phyloP scores from a whole-genome alignment of 805 yeast genomes.

The Lachancea fermentati region DNA sequence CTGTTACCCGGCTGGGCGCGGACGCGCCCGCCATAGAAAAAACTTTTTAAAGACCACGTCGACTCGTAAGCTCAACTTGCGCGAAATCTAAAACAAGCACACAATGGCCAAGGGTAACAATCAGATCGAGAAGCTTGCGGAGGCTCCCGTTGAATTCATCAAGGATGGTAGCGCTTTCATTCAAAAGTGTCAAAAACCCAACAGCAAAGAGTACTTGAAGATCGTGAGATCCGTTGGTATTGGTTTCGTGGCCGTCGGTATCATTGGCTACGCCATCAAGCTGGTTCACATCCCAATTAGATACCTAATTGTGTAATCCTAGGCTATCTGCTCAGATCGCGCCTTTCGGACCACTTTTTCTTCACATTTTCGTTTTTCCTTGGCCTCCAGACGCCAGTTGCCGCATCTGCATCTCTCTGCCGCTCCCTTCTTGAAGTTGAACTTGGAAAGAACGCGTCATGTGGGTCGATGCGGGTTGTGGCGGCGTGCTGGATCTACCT shows the following conservation, averaged over 20 bases:
- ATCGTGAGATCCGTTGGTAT: constrained; percentile 94
- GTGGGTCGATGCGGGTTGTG: not conserved
- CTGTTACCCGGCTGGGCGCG: constrained; percentile 1
- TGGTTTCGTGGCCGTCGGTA: constrained; percentile 96
- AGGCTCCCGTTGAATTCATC: constrained; percentile 85
- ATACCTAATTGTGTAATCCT: constrained; percentile 77
- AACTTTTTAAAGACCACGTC: not conserved
- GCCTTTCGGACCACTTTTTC: not conserved
- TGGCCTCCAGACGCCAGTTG: too few relatives aligned
- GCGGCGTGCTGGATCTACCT: not conserved
- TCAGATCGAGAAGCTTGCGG: constrained; percentile 60
- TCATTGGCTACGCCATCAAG: constrained; percentile 93
- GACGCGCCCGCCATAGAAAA: not conserved
- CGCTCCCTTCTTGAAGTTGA: constrained; percentile 8
- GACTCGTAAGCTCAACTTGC: not conserved
- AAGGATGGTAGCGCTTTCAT: constrained; percentile 88
- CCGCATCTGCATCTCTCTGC: too few relatives aligned
- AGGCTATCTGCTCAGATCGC: too few relatives aligned
- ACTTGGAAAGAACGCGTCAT: constrained; percentile 2
- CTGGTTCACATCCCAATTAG: constrained; percentile 93
- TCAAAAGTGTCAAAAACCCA: constrained; percentile 90
- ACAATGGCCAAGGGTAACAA: constrained; percentile 25
- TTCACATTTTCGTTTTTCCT: not conserved
- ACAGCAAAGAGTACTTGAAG: constrained; percentile 76
- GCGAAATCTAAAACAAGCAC: not conserved